phyloP scores from a whole-genome alignment of 192 early-diverging fungal genomes.

The Coemansia sp. region DNA sequence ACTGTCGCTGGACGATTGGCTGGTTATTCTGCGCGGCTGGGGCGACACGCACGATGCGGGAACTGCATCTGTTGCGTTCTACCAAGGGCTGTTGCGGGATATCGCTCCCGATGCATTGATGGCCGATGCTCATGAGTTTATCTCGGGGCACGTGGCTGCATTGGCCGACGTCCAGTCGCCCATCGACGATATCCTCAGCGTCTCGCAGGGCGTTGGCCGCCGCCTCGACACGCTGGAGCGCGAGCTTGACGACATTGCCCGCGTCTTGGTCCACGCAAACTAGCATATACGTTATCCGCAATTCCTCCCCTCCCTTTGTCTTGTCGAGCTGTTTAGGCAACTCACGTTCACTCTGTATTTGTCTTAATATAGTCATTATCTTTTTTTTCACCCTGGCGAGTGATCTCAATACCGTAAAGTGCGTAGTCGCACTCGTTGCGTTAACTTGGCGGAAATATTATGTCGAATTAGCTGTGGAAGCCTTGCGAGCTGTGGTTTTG shows the following conservation, averaged over 20 bases:
- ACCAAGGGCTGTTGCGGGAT: slow-evolving; percentile 45
- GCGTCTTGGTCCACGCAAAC: slow-evolving; percentile 40
- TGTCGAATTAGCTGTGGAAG: no score
- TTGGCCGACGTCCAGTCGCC: slow-evolving; percentile 41
- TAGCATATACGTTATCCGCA: not conserved
- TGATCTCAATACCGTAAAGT: no score
- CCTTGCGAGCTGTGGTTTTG: no score
- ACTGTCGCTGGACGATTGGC: slow-evolving; percentile 50
- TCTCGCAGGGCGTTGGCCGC: slow-evolving; percentile 49
- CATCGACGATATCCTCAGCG: slow-evolving; percentile 47
- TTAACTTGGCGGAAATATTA: no score
- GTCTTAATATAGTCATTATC: no score
- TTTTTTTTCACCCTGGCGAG: no score
- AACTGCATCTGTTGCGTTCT: slow-evolving; percentile 26
- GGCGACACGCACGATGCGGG: slow-evolving; percentile 40
- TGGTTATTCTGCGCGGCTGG: slow-evolving; percentile 47
- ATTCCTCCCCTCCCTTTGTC: no score
- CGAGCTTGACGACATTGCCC: slow-evolving; percentile 52
- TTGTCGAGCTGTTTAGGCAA: no score
- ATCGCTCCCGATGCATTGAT: slow-evolving; percentile 9
- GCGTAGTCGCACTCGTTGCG: no score
- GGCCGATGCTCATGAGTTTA: slow-evolving; percentile 20
- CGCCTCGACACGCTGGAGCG: slow-evolving; percentile 48
- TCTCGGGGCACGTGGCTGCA: slow-evolving; percentile 28
- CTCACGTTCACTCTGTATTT: no score